Percentiles rank a stretch among this genome's conserved stretches.
These are phyloP conservation scores for Nemania serpens DNA, from an alignment of 2,329 filamentous ascomycete genomes.

Conservation along the genomic window DNA sequence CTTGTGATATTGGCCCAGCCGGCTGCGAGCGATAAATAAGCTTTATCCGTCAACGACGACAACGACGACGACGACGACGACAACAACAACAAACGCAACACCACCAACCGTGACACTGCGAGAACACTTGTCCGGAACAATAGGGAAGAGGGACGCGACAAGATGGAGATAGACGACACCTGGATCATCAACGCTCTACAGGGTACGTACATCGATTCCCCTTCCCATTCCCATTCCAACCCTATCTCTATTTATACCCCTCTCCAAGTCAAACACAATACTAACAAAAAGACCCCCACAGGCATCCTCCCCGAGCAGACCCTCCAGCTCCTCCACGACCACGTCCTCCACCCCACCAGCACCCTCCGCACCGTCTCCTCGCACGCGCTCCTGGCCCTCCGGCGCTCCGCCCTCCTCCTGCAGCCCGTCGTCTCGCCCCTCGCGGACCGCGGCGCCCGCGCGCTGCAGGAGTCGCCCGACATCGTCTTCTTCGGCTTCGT, in stretches of 20 bases:
- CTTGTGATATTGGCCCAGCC: not conserved
- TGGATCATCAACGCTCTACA: slow-evolving; percentile 38
- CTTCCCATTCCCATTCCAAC: not conserved
- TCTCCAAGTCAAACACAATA: not conserved
- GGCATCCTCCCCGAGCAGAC: slow-evolving; percentile 52
- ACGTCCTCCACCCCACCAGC: slow-evolving; percentile 53
- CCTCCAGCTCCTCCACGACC: slow-evolving; percentile 49
- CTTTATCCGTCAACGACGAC: not conserved
- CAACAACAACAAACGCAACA: not conserved
- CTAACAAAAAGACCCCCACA: slow-evolving; percentile 23
- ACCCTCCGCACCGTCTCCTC: slow-evolving; percentile 49
- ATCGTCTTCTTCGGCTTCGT: slow-evolving; percentile 52
- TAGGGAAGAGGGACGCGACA: not conserved
- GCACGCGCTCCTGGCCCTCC: slow-evolving; percentile 41
- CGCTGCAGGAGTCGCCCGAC: slow-evolving; percentile 48
- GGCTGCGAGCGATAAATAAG: not conserved
- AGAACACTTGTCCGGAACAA: too few relatives aligned
- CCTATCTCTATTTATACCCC: not conserved
- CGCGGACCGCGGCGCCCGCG: slow-evolving; percentile 45
- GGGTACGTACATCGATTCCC: slow-evolving; percentile 28
- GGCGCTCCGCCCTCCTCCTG: slow-evolving; percentile 36
- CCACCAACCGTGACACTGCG: too few relatives aligned
- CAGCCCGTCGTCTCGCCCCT: slow-evolving; percentile 51
- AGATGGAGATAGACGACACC: slow-evolving; percentile 34
- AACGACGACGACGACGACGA: not conserved